phyloP scores from a whole-genome alignment of 148 eudicot genomes.

The Polygonum maritimum region DNA sequence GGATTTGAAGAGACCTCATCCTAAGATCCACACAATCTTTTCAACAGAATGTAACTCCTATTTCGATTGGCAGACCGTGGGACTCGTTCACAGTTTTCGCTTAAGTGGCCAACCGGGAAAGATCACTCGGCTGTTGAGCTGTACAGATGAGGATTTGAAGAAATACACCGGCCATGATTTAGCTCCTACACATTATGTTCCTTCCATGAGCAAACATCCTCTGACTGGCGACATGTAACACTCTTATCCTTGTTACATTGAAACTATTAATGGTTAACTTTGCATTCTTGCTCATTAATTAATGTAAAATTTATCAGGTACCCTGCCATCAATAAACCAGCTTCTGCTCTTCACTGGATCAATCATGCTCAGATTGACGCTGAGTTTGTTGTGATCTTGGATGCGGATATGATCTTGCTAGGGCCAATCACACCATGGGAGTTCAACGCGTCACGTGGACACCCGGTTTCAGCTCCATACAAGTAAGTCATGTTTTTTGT shows the following conservation, averaged over 20 bases:
- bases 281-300: not conserved
- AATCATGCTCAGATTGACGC: slow-evolving; percentile 77
- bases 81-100: slow-evolving; percentile 75
- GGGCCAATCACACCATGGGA: slow-evolving; percentile 98
- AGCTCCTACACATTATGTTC: slow-evolving; percentile 92
- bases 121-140: slow-evolving; percentile 83
- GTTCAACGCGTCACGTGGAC: slow-evolving; percentile 67
- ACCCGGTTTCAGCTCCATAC: slow-evolving; percentile 91
- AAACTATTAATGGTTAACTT: not conserved
- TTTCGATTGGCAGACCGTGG: slow-evolving; percentile 98
- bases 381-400: slow-evolving; percentile 74
- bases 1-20: slow-evolving; percentile 22
- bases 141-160: slow-evolving; percentile 91
- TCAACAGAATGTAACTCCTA: slow-evolving; percentile 85
- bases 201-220: slow-evolving; percentile 88
- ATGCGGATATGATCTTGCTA: slow-evolving; percentile 96
- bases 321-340: slow-evolving; percentile 97
- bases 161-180: slow-evolving; percentile 71
- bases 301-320: slow-evolving; percentile 21
- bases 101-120: slow-evolving; percentile 91
- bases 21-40: slow-evolving; percentile 82
- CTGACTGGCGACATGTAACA: slow-evolving; percentile 84
- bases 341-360: slow-evolving; percentile 86
- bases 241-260: not conserved
- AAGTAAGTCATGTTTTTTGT: slow-evolving; percentile 36